phyloP scores from a whole-genome alignment of 768 basidiomycete species.

The Bullera alba region DNA sequence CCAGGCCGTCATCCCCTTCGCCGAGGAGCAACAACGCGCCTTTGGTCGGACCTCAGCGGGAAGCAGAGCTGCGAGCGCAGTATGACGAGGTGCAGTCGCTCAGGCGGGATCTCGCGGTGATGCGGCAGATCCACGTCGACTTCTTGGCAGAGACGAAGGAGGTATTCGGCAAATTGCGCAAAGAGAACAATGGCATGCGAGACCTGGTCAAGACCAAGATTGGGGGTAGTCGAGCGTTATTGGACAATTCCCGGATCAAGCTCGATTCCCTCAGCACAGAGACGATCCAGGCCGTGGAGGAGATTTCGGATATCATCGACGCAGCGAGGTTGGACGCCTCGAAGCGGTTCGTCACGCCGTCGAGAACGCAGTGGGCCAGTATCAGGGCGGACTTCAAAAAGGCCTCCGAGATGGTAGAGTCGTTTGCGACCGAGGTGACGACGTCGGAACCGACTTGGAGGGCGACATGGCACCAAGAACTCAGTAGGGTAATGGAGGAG shows the following conservation, averaged over 20 bases:
- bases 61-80: constrained; percentile 71
- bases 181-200: constrained; percentile 79
- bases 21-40: constrained; percentile 6
- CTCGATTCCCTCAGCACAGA: constrained; percentile 85
- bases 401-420: constrained; percentile 63
- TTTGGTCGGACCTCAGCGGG: constrained; percentile 1
- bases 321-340: constrained; percentile 82
- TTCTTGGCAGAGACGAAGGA: constrained; percentile 89
- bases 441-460: constrained; percentile 95
- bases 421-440: constrained; percentile 73
- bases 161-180: constrained; percentile 66
- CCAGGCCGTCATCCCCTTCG: too few species aligned
- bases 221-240: constrained; percentile 76
- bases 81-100: constrained; percentile 92
- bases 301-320: constrained; percentile 85
- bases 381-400: constrained; percentile 66
- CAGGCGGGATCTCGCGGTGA: constrained; percentile 82
- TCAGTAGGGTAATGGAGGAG: constrained; percentile 94
- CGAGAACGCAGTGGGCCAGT: constrained; percentile 60
- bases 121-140: constrained; percentile 90
- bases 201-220: constrained; percentile 75
- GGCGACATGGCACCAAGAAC: constrained; percentile 95
- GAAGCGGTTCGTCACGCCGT: constrained; percentile 78
- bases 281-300: constrained; percentile 84
- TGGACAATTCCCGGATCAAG: constrained; percentile 84